Conservation (phyloP, 2,329 filamentous ascomycete genomes). For the Stachybotrys echinatus region DNA sequence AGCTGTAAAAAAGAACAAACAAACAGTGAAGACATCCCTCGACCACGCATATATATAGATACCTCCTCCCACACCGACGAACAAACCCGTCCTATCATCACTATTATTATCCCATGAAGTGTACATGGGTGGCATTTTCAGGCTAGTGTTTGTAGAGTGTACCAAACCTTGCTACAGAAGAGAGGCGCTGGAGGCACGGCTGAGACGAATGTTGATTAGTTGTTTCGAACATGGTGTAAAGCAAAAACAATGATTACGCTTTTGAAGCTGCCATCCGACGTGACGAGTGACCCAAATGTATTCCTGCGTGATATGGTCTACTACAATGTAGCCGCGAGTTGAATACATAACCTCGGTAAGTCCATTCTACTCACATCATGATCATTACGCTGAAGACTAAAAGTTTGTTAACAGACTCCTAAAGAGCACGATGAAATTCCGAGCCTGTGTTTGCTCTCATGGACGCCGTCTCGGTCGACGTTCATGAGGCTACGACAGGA, state of each 20-base stretch:
- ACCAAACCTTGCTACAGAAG: not conserved
- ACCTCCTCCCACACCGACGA: not conserved
- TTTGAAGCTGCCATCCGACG: no score
- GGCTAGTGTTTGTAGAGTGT: conserved; percentile 2
- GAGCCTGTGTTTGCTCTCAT: no score
- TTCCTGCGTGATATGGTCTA: not conserved
- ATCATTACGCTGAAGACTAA: no score
- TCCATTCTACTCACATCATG: no score
- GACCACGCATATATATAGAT: not conserved
- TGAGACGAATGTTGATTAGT: not conserved
- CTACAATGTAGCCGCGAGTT: no score
- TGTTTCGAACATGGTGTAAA: not conserved
- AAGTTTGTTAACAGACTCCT: no score
- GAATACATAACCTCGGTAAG: no score
- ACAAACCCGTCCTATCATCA: not conserved
- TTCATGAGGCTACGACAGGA: no score
- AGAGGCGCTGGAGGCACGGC: conserved; percentile 1
- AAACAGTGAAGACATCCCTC: not conserved
- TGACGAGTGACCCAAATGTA: no score
- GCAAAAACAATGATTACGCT: no score
- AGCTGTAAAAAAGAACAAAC: conserved; percentile 41
- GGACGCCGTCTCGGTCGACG: no score
- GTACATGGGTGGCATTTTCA: not conserved
- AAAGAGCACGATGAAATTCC: no score
- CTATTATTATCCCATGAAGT: not conserved